A percentile compares a stretch with the other conserved stretches of the same genome.
phyloP scores from a whole-genome alignment of 2,329 filamentous ascomycete species.

The Tympanopsis confertula region DNA sequence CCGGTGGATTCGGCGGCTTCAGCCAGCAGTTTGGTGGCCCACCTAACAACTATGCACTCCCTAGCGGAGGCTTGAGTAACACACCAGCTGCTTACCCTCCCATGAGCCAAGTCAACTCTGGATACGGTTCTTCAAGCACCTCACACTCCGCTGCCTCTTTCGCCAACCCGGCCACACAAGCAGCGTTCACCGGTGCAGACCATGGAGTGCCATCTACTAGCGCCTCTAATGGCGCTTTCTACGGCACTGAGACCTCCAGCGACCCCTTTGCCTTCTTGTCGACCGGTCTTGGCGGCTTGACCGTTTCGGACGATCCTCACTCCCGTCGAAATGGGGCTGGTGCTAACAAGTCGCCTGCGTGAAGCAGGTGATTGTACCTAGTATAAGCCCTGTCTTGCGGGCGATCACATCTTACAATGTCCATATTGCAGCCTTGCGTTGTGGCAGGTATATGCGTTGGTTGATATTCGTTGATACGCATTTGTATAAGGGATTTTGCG shows the following conservation, averaged over 20 bases:
- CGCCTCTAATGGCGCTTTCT: constrained; percentile 41
- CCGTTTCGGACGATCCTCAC: constrained; percentile 31
- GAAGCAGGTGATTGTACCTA: neutral
- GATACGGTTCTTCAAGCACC: constrained; percentile 41
- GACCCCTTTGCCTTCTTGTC: constrained; percentile 58
- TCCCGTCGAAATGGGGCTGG: constrained; percentile 7
- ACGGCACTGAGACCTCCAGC: constrained; percentile 33
- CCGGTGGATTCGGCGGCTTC: constrained; percentile 57
- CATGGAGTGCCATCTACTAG: constrained; percentile 39
- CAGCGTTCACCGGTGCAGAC: constrained; percentile 47
- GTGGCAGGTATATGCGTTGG: constrained; percentile 21
- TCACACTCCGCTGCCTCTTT: constrained; percentile 47
- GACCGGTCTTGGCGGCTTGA: constrained; percentile 43
- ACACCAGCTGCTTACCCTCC: constrained; percentile 41
- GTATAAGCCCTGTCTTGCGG: constrained; percentile 3
- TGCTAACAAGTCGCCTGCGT: constrained; percentile 9
- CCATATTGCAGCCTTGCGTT: too few relatives aligned
- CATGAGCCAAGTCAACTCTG: constrained; percentile 30
- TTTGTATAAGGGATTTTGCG: constrained; percentile 27
- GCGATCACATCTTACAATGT: too few relatives aligned
- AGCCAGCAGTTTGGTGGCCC: constrained; percentile 78
- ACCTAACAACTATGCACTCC: constrained; percentile 79
- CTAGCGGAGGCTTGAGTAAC: constrained; percentile 65
- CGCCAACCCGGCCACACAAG: constrained; percentile 51
- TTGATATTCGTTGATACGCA: constrained; percentile 22